Evolutionary conservation across 768 basidiomycete species (phyloP).

Genomic region (Hydnum rufescens): DNA sequence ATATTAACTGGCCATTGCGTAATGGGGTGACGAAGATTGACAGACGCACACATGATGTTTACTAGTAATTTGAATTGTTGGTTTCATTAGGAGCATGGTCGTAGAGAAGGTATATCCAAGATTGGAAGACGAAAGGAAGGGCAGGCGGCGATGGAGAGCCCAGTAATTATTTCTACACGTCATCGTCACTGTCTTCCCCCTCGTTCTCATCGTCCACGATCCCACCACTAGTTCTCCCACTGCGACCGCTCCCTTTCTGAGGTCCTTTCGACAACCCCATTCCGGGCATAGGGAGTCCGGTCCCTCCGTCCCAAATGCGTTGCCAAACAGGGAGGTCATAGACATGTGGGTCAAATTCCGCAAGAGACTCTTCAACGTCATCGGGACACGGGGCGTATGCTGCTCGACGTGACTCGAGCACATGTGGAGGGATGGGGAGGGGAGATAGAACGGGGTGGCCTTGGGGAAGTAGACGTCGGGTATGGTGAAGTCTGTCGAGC

Average conservation of each 20-base stretch:
- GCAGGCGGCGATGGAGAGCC: constrained; percentile 1
- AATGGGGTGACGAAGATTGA: too few relatives aligned
- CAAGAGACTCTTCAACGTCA: neutral
- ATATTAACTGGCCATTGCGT: too few relatives aligned
- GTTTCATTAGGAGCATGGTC: too few relatives aligned
- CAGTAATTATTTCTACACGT: too few relatives aligned
- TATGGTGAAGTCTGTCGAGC: constrained; percentile 36
- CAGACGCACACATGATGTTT: too few relatives aligned
- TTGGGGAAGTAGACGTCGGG: constrained; percentile 34
- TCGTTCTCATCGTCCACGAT: constrained; percentile 19
- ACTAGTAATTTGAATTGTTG: too few relatives aligned
- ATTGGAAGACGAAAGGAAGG: too few relatives aligned
- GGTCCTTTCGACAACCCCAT: neutral
- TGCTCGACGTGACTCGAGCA: constrained; percentile 16
- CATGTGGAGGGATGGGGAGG: constrained; percentile 15
- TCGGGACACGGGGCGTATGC: too few relatives aligned
- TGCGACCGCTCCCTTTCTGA: neutral
- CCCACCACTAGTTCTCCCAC: constrained; percentile 18
- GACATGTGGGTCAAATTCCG: neutral
- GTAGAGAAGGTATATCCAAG: too few relatives aligned
- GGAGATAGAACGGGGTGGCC: constrained; percentile 34
- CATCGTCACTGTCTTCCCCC: too few relatives aligned
- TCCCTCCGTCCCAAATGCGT: constrained; percentile 65
- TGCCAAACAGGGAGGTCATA: constrained; percentile 36
- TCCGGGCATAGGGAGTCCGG: constrained; percentile 16